Conservation (phyloP, 345 rosid genomes). For the Cardamine resedifolia region DNA sequence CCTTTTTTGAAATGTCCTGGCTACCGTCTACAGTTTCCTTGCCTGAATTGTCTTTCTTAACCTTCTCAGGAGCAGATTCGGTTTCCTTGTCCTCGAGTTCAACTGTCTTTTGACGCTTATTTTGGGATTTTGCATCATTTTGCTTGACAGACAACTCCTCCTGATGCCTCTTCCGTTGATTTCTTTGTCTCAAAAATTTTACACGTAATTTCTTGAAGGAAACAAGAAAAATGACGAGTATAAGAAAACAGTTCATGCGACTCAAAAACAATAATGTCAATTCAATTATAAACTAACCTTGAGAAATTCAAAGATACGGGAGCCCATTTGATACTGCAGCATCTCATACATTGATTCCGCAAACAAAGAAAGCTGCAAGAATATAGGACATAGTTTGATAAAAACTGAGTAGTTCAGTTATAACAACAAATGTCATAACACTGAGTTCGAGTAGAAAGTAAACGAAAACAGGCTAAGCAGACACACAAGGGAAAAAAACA, state of each 20-base stretch:
- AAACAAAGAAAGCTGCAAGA: conserved; percentile 84
- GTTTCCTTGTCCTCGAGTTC: conserved; percentile 53
- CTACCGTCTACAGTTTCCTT: conserved; percentile 33
- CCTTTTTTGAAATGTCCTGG: conserved; percentile 26
- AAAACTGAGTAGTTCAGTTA: conserved; percentile 10
- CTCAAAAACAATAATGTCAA: conserved; percentile 9
- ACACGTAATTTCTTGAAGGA: conserved; percentile 60
- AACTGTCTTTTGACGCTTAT: conserved; percentile 56
- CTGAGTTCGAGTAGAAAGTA: conserved; percentile 5
- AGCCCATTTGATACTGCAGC: conserved; percentile 97
- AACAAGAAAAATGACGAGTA: background rate
- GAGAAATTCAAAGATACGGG: conserved; percentile 70
- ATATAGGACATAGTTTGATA: conserved; percentile 16
- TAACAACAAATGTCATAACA: conserved; percentile 12
- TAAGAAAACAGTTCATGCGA: background rate
- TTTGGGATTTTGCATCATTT: conserved; percentile 41
- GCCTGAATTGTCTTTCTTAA: conserved; percentile 39
- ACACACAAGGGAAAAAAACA: conserved; percentile 6
- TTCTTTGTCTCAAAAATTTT: conserved; percentile 66
- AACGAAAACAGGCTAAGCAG: conserved; percentile 11
- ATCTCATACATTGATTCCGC: conserved; percentile 87
- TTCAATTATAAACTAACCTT: conserved; percentile 53
- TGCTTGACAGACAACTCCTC: conserved; percentile 55
- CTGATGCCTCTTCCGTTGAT: conserved; percentile 70
- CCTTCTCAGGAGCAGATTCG: conserved; percentile 43